Base-by-base conservation (phyloP, 768 basidiomycete species). In the Guyanaporus albipodus region DNA sequence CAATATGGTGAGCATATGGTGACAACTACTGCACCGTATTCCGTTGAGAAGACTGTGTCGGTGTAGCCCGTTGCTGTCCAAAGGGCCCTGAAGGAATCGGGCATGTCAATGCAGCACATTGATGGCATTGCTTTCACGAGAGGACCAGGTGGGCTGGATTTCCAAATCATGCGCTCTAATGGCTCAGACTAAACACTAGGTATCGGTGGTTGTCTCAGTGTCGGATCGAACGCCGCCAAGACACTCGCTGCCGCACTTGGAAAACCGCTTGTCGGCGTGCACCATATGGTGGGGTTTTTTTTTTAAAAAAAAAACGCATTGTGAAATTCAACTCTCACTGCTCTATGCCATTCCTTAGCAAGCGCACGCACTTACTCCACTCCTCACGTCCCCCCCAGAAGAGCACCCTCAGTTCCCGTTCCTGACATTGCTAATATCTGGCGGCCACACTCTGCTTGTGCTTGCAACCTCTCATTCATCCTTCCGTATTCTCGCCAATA, bases 81-180 rank as follows among this genome's bases (percentile, higher is more conserved):
- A 26, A 71, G 69, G 45, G 91, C 91, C 1, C 72, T 97, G 21
- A 45, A 61, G 3, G 80, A 91, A 31, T 86, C 93, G 0, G 64
- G 72, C 1, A 48, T 92, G 27, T 62, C 68, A 2, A 68, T 83
- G 38, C 64, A 64, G 2, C 80, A 90, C 36, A 71, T 97, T 8
- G 84, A 95, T 53, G 94, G 89, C 3, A 77, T 96, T 33, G 94
- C 93, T 1, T 95, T 88, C 59, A 97, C 94, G 2, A 76, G 91
- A 55, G 95, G 91, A 12, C 89, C 90, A 49, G 87, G 85, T 82
- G 46, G 37, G 71, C 50, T 12, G 12, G 39, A 29, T 31, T n/a
- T 12, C 17, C 2, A 5, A 18, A 23, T 0, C 6, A 3, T 0
- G 3, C 21, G 3, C 39, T 53, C 44, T 21, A 46, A 37, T 15